Evolutionary conservation across 352 stramenopile genomes (phyloP), one percentile per base, ranked within the genome.

Genomic region (Pythium oligandrum): DNA sequence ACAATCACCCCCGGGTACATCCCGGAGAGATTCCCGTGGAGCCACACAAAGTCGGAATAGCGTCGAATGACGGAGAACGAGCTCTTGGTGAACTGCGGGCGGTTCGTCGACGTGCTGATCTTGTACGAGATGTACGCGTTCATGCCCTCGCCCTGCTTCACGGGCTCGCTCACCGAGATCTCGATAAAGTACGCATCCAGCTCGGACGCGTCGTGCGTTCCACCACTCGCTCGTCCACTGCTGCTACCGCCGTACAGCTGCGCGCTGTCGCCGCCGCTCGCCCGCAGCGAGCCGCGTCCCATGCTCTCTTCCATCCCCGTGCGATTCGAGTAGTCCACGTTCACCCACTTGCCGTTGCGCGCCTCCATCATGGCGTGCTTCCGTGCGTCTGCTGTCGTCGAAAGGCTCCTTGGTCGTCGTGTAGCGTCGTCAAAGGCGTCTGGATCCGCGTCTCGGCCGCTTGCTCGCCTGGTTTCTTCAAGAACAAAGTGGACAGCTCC

Each of bases 91-190:
- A 94, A 94, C 64, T 93, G 85, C 30, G 81, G 74, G 2, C 84
- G 78, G 37, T 73, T 88, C 6, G 84, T 96, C 4, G 26, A 61
- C 0, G 78, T 95, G 44, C 66, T 77, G 66, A 98, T 95, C 59
- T 98, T 97, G 78, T 99, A 99, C 53, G 90, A 97, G 44, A 98
- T 98, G 68, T 98, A 98, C 53, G 96, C 93, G 67, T 98, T 98
- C 75, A 99, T 98, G 44, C 96, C 95, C 58, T 98, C 96, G 36
- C 86, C 83, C 56, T 98, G 93, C 67, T 98, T 98, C 8, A 98
- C 87, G 0, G 96, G 96, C 70, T 98, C 96, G 26, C 85, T 96
- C 8, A 99, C 96, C 0, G 75, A 69, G 58, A 96, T 85, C 63
- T 94, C 70, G 58, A 95, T 89, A 35, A 52, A 71, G 4, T 68